Conservation (phyloP, 116 monocot genomes). For the Trichopus zeylanicus region DNA sequence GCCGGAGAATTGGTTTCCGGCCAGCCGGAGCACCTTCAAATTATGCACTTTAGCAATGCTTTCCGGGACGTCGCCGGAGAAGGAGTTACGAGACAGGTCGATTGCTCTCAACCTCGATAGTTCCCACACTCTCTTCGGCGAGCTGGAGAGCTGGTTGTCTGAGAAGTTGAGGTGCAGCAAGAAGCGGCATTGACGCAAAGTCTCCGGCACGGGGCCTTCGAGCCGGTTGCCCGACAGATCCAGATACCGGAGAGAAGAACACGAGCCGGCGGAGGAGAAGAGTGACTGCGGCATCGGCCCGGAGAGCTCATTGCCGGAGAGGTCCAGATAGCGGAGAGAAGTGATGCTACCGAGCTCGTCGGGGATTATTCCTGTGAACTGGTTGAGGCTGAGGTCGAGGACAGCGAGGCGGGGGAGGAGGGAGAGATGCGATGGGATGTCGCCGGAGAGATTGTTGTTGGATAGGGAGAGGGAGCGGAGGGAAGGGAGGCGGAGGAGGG, state of each 20-base stretch:
- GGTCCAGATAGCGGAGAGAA: slow-evolving; percentile 19
- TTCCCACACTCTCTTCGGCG: slow-evolving; percentile 7
- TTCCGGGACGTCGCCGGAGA: slow-evolving; percentile 30
- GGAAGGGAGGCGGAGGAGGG: slow-evolving; percentile 18
- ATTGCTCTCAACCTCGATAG: slow-evolving; percentile 25
- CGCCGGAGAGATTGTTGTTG: slow-evolving; percentile 30
- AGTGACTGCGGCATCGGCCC: slow-evolving; percentile 15
- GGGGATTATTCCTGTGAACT: slow-evolving; percentile 26
- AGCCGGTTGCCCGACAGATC: slow-evolving; percentile 22
- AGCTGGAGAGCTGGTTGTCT: slow-evolving; percentile 40
- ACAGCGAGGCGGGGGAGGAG: slow-evolving; percentile 17
- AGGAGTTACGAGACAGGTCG: slow-evolving; percentile 31
- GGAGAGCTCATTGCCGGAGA: slow-evolving; percentile 30
- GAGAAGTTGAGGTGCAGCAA: slow-evolving; percentile 37
- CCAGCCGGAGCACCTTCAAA: slow-evolving; percentile 23
- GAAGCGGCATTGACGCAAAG: slow-evolving; percentile 13
- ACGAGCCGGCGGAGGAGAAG: slow-evolving; percentile 13
- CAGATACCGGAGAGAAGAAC: slow-evolving; percentile 17
- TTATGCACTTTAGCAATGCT: slow-evolving; percentile 18
- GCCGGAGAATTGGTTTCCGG: slow-evolving; percentile 27
- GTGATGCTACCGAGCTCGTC: slow-evolving; percentile 2
- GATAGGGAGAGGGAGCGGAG: slow-evolving; percentile 24
- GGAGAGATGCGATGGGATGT: slow-evolving; percentile 16
- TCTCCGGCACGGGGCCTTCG: slow-evolving; percentile 14
- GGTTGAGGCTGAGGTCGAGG: slow-evolving; percentile 36